These are phyloP conservation scores for Calocybe cyanea DNA, from an alignment of 768 basidiomycete species.

Conservation along the genomic window DNA sequence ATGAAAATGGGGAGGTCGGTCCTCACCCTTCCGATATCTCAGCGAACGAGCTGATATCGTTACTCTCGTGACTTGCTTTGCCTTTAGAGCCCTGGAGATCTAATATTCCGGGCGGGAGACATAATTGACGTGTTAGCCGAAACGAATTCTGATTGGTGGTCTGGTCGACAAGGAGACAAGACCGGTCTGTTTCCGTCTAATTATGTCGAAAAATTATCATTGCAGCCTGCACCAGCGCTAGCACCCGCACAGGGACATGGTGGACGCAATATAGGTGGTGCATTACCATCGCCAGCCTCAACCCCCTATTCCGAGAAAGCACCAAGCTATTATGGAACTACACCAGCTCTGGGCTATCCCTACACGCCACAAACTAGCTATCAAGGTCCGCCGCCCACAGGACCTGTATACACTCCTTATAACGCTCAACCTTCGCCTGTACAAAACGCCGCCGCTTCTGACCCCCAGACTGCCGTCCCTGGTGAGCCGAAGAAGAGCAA, in stretches of 20 bases:
- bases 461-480: constrained; percentile 18
- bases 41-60: constrained; percentile 1
- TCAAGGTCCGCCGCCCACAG: constrained; percentile 10
- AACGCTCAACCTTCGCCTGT: constrained; percentile 6
- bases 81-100: constrained; percentile 70
- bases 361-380: constrained; percentile 10
- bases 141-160: constrained; percentile 86
- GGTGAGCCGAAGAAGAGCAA: constrained; percentile 51
- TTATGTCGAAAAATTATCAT: constrained; percentile 55
- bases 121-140: constrained; percentile 69
- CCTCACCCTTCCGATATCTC: too few species aligned
- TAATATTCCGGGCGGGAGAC: constrained; percentile 72
- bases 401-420: constrained; percentile 10
- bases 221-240: too few species aligned
- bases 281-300: constrained; percentile 9
- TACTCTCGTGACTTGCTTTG: background rate
- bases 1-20: constrained; percentile 49
- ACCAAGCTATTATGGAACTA: constrained; percentile 3
- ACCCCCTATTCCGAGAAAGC: constrained; percentile 5
- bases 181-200: constrained; percentile 75
- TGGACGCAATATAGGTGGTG: too few species aligned
- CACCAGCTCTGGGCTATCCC: background rate
- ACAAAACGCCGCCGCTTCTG: constrained; percentile 3
- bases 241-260: constrained; percentile 10
- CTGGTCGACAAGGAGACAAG: constrained; percentile 56